These are phyloP conservation scores for Fraxinus dipetala DNA, from an alignment of 305 asterid genomes.

Conservation along the genomic window DNA sequence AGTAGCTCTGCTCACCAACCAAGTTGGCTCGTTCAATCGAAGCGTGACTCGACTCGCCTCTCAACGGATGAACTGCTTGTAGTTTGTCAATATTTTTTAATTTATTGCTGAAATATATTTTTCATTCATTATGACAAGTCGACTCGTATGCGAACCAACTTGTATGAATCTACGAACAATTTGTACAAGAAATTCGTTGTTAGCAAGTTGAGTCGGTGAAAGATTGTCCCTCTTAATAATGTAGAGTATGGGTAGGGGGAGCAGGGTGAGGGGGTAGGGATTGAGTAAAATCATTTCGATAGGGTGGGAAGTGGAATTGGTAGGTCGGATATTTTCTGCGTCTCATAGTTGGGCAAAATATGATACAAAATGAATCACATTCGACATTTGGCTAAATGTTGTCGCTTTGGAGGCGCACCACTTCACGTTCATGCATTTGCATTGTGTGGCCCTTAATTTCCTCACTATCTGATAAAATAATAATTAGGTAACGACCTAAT, in stretches of 20 bases:
- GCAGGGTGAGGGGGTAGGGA: background rate
- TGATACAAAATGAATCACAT: background rate
- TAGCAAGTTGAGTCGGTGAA: background rate
- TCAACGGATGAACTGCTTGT: no score
- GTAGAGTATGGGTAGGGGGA: no score
- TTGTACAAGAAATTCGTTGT: background rate
- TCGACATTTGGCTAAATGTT: conserved; percentile 27
- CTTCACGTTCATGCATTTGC: background rate
- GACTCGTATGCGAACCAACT: background rate
- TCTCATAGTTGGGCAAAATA: background rate
- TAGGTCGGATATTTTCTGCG: conserved; percentile 23
- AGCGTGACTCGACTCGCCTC: background rate
- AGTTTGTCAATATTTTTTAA: background rate
- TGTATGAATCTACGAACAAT: background rate
- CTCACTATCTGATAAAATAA: background rate
- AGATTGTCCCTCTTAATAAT: background rate
- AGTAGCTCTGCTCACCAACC: background rate
- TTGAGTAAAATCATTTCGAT: background rate
- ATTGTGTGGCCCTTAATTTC: background rate
- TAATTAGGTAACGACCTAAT: background rate
- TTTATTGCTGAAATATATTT: no score
- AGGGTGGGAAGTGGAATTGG: conserved; percentile 28
- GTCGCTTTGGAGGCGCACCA: conserved; percentile 31
- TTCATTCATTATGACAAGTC: background rate
- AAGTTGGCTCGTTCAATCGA: no score